Evolutionary conservation across 139 green algal species (phyloP).

Genomic region (Chloropicon primus): DNA sequence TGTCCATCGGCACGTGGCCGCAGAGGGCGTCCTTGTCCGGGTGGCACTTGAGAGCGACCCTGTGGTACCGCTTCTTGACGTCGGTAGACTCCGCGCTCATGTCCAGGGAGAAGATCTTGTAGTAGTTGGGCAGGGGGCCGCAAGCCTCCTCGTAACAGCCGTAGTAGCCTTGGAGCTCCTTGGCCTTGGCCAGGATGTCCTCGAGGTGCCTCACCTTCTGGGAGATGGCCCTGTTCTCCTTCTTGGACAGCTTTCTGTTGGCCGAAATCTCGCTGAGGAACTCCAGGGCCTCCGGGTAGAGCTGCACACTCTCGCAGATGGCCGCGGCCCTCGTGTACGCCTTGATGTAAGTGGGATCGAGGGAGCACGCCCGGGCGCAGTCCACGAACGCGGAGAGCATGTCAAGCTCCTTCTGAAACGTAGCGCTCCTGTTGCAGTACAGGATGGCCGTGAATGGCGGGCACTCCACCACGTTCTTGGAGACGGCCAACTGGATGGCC

Average conservation of each 20-base stretch:
- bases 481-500: background rate
- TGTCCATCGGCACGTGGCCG: background rate
- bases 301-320: background rate
- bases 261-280: background rate
- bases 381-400: background rate
- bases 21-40: background rate
- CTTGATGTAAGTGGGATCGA: background rate
- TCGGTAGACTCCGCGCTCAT: background rate
- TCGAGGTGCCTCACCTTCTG: background rate
- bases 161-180: background rate
- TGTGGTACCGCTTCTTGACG: background rate
- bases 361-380: background rate
- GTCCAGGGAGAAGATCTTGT: background rate
- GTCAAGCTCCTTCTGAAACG: background rate
- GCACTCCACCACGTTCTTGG: background rate
- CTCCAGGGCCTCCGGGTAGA: background rate
- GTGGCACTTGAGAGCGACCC: background rate
- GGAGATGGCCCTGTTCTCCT: background rate
- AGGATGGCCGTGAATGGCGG: background rate
- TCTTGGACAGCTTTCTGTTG: background rate
- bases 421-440: background rate
- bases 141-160: background rate
- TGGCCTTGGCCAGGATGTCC: background rate
- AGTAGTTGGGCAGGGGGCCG: background rate
- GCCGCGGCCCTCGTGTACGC: background rate